A percentile compares a stretch with the other conserved stretches of the same genome.
Conservation (phyloP, 2,329 filamentous ascomycete species). For the Grosmannia clavigera region DNA sequence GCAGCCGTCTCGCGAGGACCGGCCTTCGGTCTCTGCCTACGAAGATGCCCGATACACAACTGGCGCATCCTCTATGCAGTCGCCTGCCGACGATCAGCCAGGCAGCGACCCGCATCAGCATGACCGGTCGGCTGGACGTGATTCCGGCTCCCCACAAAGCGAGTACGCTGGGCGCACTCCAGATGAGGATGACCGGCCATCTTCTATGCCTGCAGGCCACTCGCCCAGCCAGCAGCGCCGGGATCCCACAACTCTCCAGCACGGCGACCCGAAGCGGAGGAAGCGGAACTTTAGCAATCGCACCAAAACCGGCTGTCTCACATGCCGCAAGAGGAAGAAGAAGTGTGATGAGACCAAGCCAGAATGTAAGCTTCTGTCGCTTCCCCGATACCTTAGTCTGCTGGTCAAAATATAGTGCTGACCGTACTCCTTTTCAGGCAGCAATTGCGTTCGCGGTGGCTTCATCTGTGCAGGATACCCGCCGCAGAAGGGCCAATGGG, state of each 20-base stretch:
- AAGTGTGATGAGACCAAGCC: conserved; percentile 95
- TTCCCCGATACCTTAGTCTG: background rate
- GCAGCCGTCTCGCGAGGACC: conserved; percentile 34
- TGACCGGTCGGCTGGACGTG: conserved; percentile 6
- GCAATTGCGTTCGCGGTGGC: conserved; percentile 80
- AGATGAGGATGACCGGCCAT: conserved; percentile 37
- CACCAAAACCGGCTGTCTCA: conserved; percentile 91
- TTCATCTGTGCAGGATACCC: conserved; percentile 90
- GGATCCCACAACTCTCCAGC: conserved; percentile 27
- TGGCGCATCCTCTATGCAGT: conserved; percentile 30
- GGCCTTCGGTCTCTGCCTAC: conserved; percentile 32
- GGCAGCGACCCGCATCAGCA: conserved; percentile 24
- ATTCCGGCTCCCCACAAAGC: conserved; percentile 31
- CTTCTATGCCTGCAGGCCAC: conserved; percentile 30
- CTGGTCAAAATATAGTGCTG: background rate
- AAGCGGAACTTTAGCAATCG: conserved; percentile 85
- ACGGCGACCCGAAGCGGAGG: conserved; percentile 54
- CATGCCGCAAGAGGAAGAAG: conserved; percentile 86
- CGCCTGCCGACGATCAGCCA: conserved; percentile 32
- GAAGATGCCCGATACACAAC: conserved; percentile 33
- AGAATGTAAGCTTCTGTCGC: conserved; percentile 53
- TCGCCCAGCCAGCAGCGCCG: conserved; percentile 32
- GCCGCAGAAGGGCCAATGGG: conserved; percentile 64
- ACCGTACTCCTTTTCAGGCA: conserved; percentile 39
- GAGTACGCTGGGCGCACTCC: conserved; percentile 42